These are phyloP conservation scores for Meripilus lineatus DNA, from an alignment of 1,284 basidiomycete genomes.

Conservation along the genomic window DNA sequence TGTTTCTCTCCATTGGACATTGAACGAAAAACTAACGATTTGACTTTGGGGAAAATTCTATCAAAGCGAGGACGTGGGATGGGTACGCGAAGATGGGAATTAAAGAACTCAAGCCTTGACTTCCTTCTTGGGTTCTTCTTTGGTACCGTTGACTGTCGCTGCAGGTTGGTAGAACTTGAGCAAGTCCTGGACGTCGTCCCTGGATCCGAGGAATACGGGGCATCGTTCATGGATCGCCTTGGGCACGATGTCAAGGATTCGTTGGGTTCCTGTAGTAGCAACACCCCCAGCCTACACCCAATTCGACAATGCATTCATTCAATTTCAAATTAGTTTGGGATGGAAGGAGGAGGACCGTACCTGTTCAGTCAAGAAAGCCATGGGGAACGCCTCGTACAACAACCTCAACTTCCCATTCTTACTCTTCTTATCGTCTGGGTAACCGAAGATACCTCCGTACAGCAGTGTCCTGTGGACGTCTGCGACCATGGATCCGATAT, in stretches of 20 bases:
- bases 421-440: conserved; percentile 97
- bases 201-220: conserved; percentile 92
- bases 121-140: conserved; percentile 25
- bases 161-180: conserved; percentile 85
- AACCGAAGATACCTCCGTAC: conserved; percentile 98
- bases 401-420: conserved; percentile 94
- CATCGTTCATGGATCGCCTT: conserved; percentile 90
- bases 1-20: too few species aligned
- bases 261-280: conserved; percentile 89
- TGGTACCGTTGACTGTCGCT: too few species aligned
- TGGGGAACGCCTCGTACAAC: conserved; percentile 99
- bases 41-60: too few species aligned
- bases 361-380: conserved; percentile 96
- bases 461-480: conserved; percentile 95
- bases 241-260: conserved; percentile 92
- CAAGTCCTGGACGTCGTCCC: conserved; percentile 91
- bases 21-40: too few species aligned
- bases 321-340: background rate
- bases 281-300: conserved; percentile 85
- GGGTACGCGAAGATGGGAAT: too few species aligned
- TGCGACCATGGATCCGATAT: conserved; percentile 99
- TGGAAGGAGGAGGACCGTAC: conserved; percentile 35
- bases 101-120: background rate
- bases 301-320: background rate
- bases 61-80: too few species aligned